Percentiles rank a stretch among this genome's conserved stretches.
These are phyloP conservation scores for Lasiodiplodia citricola DNA, from an alignment of 2,329 filamentous ascomycete species.

Conservation along the genomic window DNA sequence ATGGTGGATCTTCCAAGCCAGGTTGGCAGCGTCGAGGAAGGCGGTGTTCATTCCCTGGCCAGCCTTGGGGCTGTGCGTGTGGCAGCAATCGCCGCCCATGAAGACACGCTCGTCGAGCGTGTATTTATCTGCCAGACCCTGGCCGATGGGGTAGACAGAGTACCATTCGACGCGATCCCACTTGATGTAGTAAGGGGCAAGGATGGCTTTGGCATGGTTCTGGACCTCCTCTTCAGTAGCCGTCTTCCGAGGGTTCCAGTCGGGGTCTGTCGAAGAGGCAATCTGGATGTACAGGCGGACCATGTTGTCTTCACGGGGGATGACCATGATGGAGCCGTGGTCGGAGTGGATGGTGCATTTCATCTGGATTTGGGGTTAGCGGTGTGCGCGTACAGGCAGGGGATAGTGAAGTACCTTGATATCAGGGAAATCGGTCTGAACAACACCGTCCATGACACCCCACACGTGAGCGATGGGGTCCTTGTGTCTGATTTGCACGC, in stretches of 20 bases:
- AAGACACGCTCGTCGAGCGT: constrained; percentile 69
- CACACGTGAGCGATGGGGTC: constrained; percentile 68
- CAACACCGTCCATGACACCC: constrained; percentile 71
- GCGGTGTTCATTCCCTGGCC: constrained; percentile 69
- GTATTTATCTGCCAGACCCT: constrained; percentile 69
- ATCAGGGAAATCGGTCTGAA: constrained; percentile 67
- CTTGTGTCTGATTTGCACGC: constrained; percentile 69
- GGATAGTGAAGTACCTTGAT: constrained; percentile 55
- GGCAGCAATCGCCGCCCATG: constrained; percentile 69
- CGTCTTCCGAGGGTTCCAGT: constrained; percentile 66
- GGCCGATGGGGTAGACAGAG: constrained; percentile 69
- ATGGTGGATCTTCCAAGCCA: constrained; percentile 95
- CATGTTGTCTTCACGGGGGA: constrained; percentile 61
- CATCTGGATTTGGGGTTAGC: constrained; percentile 50
- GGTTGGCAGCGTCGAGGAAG: constrained; percentile 73
- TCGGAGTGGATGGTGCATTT: constrained; percentile 72
- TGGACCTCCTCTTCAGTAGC: constrained; percentile 66
- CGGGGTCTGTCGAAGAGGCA: constrained; percentile 64
- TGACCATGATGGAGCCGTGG: constrained; percentile 68
- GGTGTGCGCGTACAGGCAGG: no score
- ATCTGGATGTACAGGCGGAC: constrained; percentile 64
- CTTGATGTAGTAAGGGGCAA: constrained; percentile 64
- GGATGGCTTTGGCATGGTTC: constrained; percentile 61
- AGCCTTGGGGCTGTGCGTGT: constrained; percentile 69
- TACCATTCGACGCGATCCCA: constrained; percentile 72